These are phyloP conservation scores for Houttuynia cordata DNA, from an alignment of 164 flowering plant species.

Conservation along the genomic window DNA sequence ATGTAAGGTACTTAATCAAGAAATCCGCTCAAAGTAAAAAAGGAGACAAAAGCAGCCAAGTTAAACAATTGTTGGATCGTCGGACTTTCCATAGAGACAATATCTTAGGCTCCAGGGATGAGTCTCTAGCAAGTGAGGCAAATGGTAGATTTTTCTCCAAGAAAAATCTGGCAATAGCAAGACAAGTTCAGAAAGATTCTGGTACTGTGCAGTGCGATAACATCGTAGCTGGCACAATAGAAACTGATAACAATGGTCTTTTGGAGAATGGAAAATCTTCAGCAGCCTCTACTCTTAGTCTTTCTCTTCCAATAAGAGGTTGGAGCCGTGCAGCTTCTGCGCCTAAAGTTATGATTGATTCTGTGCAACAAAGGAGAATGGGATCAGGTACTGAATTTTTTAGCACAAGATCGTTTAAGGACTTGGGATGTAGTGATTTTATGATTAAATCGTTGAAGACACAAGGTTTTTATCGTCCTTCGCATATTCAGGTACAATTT, in stretches of 20 bases:
- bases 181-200: conserved; percentile 4
- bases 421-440: conserved; percentile 55
- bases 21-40: conserved; percentile 26
- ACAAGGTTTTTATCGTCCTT: conserved; percentile 48
- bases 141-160: conserved; percentile 4
- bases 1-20: conserved; percentile 35
- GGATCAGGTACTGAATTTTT: conserved; percentile 40
- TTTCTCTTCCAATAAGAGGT: conserved; percentile 26
- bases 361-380: conserved; percentile 11
- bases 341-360: conserved; percentile 10
- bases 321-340: conserved; percentile 37
- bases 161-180: conserved; percentile 5
- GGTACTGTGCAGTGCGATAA: neutral
- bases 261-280: conserved; percentile 10
- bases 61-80: conserved; percentile 10
- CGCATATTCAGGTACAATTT: conserved; percentile 78
- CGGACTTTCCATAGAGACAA: conserved; percentile 4
- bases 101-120: conserved; percentile 13
- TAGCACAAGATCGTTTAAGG: conserved; percentile 56
- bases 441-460: conserved; percentile 51
- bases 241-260: conserved; percentile 1
- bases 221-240: conserved; percentile 1
- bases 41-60: conserved; percentile 11
- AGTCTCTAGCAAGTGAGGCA: conserved; percentile 9
- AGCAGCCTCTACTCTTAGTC: conserved; percentile 6